phyloP scores from a whole-genome alignment of 2,329 filamentous ascomycete genomes.

The Celoporthe dispersa region DNA sequence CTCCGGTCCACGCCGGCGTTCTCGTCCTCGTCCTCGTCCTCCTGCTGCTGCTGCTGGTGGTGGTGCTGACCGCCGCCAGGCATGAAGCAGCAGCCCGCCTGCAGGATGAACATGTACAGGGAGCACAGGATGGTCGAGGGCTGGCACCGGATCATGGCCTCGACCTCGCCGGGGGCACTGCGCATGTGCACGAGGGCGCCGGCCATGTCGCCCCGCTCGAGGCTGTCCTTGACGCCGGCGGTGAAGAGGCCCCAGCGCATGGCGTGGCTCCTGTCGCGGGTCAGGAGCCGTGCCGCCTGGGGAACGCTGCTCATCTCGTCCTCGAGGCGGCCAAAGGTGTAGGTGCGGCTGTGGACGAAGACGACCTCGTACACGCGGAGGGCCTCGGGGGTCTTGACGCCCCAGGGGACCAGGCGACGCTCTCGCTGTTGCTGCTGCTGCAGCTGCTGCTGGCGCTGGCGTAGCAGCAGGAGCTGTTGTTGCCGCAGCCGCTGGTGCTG shows the following conservation, averaged over 20 bases:
- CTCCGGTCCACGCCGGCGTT: neutral
- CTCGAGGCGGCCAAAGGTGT: slow-evolving; percentile 7
- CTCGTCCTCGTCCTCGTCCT: neutral
- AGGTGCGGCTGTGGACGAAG: slow-evolving; percentile 18
- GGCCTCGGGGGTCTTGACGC: slow-evolving; percentile 4
- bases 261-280: slow-evolving; percentile 6
- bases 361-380: slow-evolving; percentile 16
- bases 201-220: slow-evolving; percentile 10
- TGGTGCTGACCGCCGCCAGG: neutral
- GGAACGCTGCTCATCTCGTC: neutral
- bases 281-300: slow-evolving; percentile 1
- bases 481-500: neutral
- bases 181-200: slow-evolving; percentile 15
- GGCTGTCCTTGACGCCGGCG: neutral
- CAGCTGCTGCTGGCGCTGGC: neutral
- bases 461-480: neutral
- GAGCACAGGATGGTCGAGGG: slow-evolving; percentile 16
- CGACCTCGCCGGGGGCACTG: slow-evolving; percentile 8
- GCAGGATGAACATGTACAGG: slow-evolving; percentile 18
- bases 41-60: too few species aligned
- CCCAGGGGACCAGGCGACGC: neutral
- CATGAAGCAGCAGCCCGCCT: neutral
- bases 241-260: slow-evolving; percentile 13
- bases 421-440: neutral
- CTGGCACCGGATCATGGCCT: slow-evolving; percentile 10